phyloP scores from a whole-genome alignment of 192 early-diverging fungal genomes.

The Coemansia sp. region DNA sequence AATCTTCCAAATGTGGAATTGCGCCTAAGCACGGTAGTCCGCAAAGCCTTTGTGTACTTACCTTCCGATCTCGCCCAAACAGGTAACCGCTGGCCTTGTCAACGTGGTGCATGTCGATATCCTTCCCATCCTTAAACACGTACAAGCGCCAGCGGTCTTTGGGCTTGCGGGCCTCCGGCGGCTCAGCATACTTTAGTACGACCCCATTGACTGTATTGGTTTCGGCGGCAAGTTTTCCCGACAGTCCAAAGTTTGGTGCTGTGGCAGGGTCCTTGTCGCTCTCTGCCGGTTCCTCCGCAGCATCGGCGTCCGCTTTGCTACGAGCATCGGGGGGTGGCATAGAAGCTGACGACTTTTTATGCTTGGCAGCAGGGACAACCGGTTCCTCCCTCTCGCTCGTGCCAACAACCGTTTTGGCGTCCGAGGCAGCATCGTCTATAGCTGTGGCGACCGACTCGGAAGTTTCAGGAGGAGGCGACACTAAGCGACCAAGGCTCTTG shows the following conservation, averaged over 20 bases:
- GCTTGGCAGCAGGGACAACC: not conserved
- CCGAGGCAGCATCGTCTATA: not conserved
- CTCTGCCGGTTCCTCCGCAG: conserved; percentile 3
- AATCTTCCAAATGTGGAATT: not conserved
- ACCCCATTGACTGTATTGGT: conserved; percentile 87
- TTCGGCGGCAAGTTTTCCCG: conserved; percentile 86
- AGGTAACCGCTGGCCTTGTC: conserved; percentile 85
- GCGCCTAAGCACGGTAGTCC: not conserved
- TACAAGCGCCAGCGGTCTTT: conserved; percentile 78
- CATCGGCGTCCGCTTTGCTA: not conserved
- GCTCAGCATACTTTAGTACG: conserved; percentile 90
- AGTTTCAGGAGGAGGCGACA: not conserved
- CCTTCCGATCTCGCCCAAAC: conserved; percentile 82
- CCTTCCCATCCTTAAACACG: conserved; percentile 90
- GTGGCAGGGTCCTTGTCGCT: not conserved
- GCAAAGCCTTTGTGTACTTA: conserved; percentile 19
- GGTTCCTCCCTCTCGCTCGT: not conserved
- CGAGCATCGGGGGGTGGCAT: not conserved
- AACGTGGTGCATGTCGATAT: conserved; percentile 84
- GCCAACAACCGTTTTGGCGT: not conserved
- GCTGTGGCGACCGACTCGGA: not conserved
- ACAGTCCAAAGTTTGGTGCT: conserved; percentile 80
- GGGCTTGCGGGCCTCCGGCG: conserved; percentile 83
- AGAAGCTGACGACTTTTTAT: not conserved
- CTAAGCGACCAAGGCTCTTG: not conserved